Conservation (phyloP, 1,139 yeast species). For the Pneumocystis canis region DNA sequence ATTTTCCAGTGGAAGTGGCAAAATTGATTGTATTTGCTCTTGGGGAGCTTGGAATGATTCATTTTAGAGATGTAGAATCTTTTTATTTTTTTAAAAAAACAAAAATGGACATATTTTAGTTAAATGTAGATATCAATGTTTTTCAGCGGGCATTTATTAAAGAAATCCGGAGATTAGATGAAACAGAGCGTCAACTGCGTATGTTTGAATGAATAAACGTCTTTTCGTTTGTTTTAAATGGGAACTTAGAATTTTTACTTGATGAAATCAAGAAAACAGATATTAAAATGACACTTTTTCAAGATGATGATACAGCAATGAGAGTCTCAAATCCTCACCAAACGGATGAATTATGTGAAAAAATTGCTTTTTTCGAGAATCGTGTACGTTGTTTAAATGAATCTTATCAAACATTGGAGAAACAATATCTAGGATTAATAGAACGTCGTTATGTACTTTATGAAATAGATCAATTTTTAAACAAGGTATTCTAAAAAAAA, state of each 20-base stretch:
- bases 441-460: slow-evolving; percentile 57
- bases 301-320: slow-evolving; percentile 18
- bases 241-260: slow-evolving; percentile 17
- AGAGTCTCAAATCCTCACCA: slow-evolving; percentile 41
- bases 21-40: slow-evolving; percentile 70
- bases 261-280: slow-evolving; percentile 21
- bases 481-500: slow-evolving; percentile 19
- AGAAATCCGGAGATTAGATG: slow-evolving; percentile 59
- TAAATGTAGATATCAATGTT: slow-evolving; percentile 60
- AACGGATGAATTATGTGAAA: slow-evolving; percentile 60
- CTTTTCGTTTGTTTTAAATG: neutral
- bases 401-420: slow-evolving; percentile 39
- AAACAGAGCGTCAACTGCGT: slow-evolving; percentile 45
- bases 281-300: slow-evolving; percentile 19
- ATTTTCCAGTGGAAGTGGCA: slow-evolving; percentile 80
- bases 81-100: neutral
- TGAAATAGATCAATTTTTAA: slow-evolving; percentile 57
- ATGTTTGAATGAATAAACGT: slow-evolving; percentile 20
- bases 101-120: slow-evolving; percentile 17
- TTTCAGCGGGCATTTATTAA: slow-evolving; percentile 79
- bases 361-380: slow-evolving; percentile 47
- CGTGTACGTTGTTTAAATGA: slow-evolving; percentile 42
- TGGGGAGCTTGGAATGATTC: slow-evolving; percentile 72
- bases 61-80: slow-evolving; percentile 55
- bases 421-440: slow-evolving; percentile 40